These are phyloP conservation scores for Prunus mume DNA, from an alignment of 306 rosid species.

Conservation along the genomic window DNA sequence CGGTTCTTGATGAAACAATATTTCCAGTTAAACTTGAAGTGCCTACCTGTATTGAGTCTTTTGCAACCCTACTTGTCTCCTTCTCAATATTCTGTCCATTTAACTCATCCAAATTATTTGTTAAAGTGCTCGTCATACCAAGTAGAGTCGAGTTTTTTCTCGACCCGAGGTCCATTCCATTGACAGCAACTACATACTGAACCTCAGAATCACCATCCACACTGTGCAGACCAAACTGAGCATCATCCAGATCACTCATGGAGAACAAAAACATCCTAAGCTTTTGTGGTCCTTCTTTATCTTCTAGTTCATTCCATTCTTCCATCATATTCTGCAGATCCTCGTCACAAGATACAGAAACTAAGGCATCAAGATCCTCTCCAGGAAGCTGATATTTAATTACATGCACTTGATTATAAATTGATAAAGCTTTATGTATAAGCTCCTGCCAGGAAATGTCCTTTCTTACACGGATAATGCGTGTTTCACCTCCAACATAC, in stretches of 20 bases:
- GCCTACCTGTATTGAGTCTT: conserved; percentile 29
- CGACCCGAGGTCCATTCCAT: conserved; percentile 64
- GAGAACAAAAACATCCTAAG: conserved; percentile 73
- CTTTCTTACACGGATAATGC: conserved; percentile 62
- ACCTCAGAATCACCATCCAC: conserved; percentile 66
- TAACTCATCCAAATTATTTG: conserved; percentile 37
- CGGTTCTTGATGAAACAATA: conserved; percentile 25
- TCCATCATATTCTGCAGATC: conserved; percentile 86
- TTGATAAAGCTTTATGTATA: conserved; percentile 50
- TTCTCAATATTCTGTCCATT: conserved; percentile 40
- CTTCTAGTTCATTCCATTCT: conserved; percentile 53
- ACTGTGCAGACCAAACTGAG: conserved; percentile 48
- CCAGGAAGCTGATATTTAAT: conserved; percentile 94
- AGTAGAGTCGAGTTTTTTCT: conserved; percentile 44
- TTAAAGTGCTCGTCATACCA: conserved; percentile 42
- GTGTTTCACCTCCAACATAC: conserved; percentile 91
- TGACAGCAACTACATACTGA: conserved; percentile 73
- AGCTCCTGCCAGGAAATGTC: conserved; percentile 73
- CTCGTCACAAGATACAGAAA: conserved; percentile 76
- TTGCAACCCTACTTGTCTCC: conserved; percentile 31
- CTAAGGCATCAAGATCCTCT: conserved; percentile 93
- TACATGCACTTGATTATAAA: conserved; percentile 55
- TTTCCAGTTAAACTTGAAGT: conserved; percentile 30
- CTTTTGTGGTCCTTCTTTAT: conserved; percentile 50
- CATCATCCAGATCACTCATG: conserved; percentile 59